phyloP scores from a whole-genome alignment of 345 rosid species.

The Aquilaria yunnanensis region DNA sequence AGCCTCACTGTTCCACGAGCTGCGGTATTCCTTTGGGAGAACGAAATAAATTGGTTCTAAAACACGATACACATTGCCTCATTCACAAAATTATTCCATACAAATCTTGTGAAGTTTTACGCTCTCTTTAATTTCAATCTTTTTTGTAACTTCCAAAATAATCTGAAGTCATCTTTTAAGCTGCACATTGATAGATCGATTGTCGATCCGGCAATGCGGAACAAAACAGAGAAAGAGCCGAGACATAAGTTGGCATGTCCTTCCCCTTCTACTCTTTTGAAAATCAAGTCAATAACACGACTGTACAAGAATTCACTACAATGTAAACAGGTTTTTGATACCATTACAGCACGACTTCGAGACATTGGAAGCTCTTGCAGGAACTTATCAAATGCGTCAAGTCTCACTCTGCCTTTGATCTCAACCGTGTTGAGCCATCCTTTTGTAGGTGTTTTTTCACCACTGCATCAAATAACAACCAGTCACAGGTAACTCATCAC shows the following conservation, averaged over 20 bases:
- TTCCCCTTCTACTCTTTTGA: slow-evolving; percentile 6
- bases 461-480: slow-evolving; percentile 40
- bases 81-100: no score
- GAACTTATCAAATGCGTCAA: slow-evolving; percentile 91
- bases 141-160: no score
- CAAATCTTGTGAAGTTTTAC: no score
- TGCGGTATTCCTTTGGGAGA: no score
- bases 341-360: slow-evolving; percentile 90
- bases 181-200: no score
- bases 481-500: no score
- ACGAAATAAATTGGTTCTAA: no score
- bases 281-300: slow-evolving; percentile 6
- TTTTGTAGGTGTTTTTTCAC: slow-evolving; percentile 58
- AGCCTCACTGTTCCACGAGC: no score
- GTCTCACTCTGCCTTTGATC: slow-evolving; percentile 90
- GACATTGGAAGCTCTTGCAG: slow-evolving; percentile 93
- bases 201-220: slow-evolving; percentile 2
- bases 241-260: not conserved
- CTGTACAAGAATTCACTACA: slow-evolving; percentile 32
- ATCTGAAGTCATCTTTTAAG: no score
- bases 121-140: no score
- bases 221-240: slow-evolving; percentile 2
- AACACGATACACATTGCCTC: no score
- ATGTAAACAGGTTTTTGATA: slow-evolving; percentile 43
- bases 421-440: slow-evolving; percentile 71